These are phyloP conservation scores for Trichoderma sp. DNA, from an alignment of 2,329 filamentous ascomycete species.

Conservation along the genomic window DNA sequence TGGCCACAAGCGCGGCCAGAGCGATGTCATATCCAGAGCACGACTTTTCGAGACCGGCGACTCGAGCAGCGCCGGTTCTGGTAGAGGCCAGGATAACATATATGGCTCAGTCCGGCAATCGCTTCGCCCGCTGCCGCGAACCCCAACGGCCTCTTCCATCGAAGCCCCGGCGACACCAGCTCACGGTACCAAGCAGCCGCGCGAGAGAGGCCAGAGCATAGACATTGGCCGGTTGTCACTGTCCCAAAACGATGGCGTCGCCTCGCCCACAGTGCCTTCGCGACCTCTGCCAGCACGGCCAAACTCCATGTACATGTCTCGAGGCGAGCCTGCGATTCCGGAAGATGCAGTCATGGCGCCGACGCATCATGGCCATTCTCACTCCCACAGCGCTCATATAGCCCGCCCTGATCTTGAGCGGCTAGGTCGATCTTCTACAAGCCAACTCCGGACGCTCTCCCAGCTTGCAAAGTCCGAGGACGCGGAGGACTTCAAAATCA, in stretches of 20 bases:
- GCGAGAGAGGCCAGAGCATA: constrained; percentile 64
- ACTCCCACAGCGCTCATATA: constrained; percentile 44
- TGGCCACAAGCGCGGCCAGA: constrained; percentile 73
- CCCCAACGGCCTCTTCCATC: constrained; percentile 51
- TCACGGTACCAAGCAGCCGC: constrained; percentile 34
- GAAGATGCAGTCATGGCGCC: constrained; percentile 37
- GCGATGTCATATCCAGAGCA: constrained; percentile 64
- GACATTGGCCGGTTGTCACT: constrained; percentile 60
- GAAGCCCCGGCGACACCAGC: constrained; percentile 40
- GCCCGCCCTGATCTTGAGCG: constrained; percentile 74
- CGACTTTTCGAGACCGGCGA: constrained; percentile 48
- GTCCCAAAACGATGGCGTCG: constrained; percentile 45
- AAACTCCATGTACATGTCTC: constrained; percentile 62
- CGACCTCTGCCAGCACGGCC: constrained; percentile 50
- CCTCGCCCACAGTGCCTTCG: constrained; percentile 47
- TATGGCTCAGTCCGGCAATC: constrained; percentile 76
- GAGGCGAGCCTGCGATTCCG: constrained; percentile 54
- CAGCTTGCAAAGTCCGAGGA: constrained; percentile 75
- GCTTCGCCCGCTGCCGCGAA: constrained; percentile 71
- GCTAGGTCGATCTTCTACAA: constrained; percentile 85
- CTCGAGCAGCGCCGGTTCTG: constrained; percentile 40
- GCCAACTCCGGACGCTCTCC: constrained; percentile 84
- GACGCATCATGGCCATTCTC: constrained; percentile 30
- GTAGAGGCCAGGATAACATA: constrained; percentile 58
- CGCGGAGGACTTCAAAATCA: constrained; percentile 79